Conservation (phyloP, 176 grass and related monocot genomes). For the Lolium multiflorum region DNA sequence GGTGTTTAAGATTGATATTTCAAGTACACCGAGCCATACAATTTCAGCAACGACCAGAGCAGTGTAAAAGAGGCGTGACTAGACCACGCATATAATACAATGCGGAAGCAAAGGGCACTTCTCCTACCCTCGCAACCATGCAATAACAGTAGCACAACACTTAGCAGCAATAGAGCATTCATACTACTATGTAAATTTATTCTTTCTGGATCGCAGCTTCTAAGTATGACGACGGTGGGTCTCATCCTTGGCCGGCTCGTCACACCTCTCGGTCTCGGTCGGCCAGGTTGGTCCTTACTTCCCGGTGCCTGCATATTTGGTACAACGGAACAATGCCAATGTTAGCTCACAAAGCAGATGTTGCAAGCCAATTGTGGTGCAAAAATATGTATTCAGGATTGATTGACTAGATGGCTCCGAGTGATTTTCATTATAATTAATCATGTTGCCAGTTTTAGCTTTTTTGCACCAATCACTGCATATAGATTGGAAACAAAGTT, state of each 20-base stretch:
- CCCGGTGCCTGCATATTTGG: conserved; percentile 34
- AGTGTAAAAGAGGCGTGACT: background rate
- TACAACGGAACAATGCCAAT: conserved; percentile 12
- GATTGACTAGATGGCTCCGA: background rate
- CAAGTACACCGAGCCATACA: conserved; percentile 34
- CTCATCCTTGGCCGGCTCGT: conserved; percentile 16
- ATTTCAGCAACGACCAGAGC: background rate
- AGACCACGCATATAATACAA: background rate
- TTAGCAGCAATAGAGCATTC: conserved; percentile 38
- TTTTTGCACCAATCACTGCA: background rate
- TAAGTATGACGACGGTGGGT: conserved; percentile 5
- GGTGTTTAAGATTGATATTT: conserved; percentile 8
- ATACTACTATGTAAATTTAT: conserved; percentile 37
- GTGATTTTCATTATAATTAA: background rate
- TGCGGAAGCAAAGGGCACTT: conserved; percentile 36
- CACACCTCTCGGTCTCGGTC: conserved; percentile 33
- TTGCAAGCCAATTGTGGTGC: background rate
- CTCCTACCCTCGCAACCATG: conserved; percentile 44
- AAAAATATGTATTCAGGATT: conserved; percentile 4
- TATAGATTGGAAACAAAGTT: background rate
- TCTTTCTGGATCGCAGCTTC: conserved; percentile 35
- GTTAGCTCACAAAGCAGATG: conserved; percentile 35
- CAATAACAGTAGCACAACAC: background rate
- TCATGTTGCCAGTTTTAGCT: background rate
- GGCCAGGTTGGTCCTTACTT: conserved; percentile 30